Evolutionary conservation across 306 rosid species (phyloP).

Genomic region (Quillaja saponaria): DNA sequence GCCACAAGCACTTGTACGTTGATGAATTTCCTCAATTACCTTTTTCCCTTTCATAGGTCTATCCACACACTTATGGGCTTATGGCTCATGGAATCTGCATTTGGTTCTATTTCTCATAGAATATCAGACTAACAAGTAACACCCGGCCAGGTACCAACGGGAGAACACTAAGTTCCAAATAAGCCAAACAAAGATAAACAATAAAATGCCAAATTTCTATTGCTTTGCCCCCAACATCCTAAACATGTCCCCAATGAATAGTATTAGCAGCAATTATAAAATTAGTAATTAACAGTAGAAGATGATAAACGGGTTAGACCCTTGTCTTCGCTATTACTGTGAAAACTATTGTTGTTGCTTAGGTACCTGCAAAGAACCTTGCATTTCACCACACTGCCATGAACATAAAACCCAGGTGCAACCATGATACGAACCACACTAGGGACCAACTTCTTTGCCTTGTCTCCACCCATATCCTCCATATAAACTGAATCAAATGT

Average conservation of each 20-base stretch:
- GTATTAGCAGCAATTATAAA: neutral
- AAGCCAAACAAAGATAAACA: constrained; percentile 35
- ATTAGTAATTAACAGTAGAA: constrained; percentile 1
- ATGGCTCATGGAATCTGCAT: no score
- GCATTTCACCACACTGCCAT: constrained; percentile 77
- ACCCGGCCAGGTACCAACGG: constrained; percentile 6
- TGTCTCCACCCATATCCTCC: constrained; percentile 88
- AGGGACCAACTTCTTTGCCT: constrained; percentile 51
- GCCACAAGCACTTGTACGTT: no score
- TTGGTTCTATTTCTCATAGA: no score
- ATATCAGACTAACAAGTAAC: neutral
- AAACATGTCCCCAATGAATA: constrained; percentile 18
- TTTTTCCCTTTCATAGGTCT: no score
- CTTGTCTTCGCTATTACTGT: constrained; percentile 29
- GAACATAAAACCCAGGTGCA: constrained; percentile 89
- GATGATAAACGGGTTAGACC: constrained; percentile 39
- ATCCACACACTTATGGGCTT: no score
- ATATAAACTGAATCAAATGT: constrained; percentile 72
- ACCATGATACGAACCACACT: constrained; percentile 74
- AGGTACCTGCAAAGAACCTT: constrained; percentile 86
- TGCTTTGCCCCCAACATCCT: constrained; percentile 40
- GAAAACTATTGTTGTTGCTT: constrained; percentile 22
- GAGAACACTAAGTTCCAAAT: constrained; percentile 19
- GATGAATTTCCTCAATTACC: no score
- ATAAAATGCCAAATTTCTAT: constrained; percentile 36